Evolutionary conservation across 83 land plant genomes (phyloP), one percentile per base, ranked within the genome.

Genomic region (Thuja plicata): DNA sequence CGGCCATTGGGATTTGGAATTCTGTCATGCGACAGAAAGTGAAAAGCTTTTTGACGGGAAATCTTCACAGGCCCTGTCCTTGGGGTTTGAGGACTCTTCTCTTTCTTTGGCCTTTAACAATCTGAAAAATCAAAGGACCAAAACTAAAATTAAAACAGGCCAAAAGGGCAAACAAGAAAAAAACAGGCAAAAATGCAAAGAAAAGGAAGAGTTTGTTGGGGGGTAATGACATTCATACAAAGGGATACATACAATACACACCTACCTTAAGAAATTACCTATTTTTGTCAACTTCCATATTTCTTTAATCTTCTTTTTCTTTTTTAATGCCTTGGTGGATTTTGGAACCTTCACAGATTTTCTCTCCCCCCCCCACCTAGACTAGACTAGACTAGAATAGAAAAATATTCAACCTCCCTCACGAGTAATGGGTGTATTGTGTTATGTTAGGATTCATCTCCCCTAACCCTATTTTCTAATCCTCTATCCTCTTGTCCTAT

Each of bases 1-100:
- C 54, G 50, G 50, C 85, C 85, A 83, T 83, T 30, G 85, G 85
- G 85, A n/a, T 27, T 11, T 21, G 85, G 85, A 83, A 83, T 46
- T 83, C 85, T 46, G 85, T 83, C 85, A 83, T 83, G 32, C 27
- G 85, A 83, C 24, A 30, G 85, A 30, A 41, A 52, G 85, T n/a
- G 55, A 46, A 83, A 30, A 27, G 84, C 84, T 40, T 83, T 43
- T 41, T 27, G 85, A 83, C 85, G 52, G 85, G 55, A 46, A 46
- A 83, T 0, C 30, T 1, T 82, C 13, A 43, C 27, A 8, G 85
- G 30, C n/a, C 9, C 10, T 83, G 85, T 83, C 50, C 85, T 83
- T 83, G 34, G 30, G 34, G 30, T 80, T 40, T 40, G 84, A 80
- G 84, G 84, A 43, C 84, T 80, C n/a, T 46, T 46, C 50, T 46